A percentile compares a stretch with the other conserved stretches of the same genome.
phyloP scores from a whole-genome alignment of 2,329 filamentous ascomycete genomes.

The Trichophyton equinum region DNA sequence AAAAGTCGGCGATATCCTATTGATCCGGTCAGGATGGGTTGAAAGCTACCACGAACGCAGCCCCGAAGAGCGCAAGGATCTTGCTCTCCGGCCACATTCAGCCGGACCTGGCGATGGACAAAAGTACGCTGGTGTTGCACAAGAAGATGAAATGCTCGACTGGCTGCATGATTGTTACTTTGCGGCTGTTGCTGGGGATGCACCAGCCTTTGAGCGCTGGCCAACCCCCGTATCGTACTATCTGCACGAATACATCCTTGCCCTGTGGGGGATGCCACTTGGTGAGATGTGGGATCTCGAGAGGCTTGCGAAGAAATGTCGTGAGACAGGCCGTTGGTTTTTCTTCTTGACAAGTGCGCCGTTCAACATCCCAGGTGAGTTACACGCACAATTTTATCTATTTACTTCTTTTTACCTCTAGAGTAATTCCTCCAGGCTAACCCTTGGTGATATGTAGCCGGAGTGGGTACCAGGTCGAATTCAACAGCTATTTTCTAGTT shows the following conservation, averaged over 20 bases:
- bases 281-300: constrained; percentile 38
- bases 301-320: constrained; percentile 24
- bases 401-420: background rate
- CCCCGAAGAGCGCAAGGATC: constrained; percentile 22
- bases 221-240: constrained; percentile 34
- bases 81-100: constrained; percentile 20
- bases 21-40: constrained; percentile 52
- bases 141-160: constrained; percentile 44
- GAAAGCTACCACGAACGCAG: constrained; percentile 43
- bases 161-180: constrained; percentile 62
- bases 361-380: constrained; percentile 29
- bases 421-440: constrained; percentile 3
- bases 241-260: constrained; percentile 31
- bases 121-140: constrained; percentile 39
- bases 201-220: constrained; percentile 51
- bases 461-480: constrained; percentile 21
- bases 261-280: constrained; percentile 35
- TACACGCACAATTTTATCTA: constrained; percentile 3
- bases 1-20: constrained; percentile 51
- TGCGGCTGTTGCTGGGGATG: constrained; percentile 51
- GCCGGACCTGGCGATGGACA: constrained; percentile 27
- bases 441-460: constrained; percentile 8
- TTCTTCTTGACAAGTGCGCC: constrained; percentile 35
- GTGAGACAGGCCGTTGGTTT: constrained; percentile 26
- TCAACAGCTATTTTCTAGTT: constrained; percentile 21